Evolutionary conservation across 1,139 yeast genomes (phyloP).

Genomic region (Barnettozyma hawaiiensis): DNA sequence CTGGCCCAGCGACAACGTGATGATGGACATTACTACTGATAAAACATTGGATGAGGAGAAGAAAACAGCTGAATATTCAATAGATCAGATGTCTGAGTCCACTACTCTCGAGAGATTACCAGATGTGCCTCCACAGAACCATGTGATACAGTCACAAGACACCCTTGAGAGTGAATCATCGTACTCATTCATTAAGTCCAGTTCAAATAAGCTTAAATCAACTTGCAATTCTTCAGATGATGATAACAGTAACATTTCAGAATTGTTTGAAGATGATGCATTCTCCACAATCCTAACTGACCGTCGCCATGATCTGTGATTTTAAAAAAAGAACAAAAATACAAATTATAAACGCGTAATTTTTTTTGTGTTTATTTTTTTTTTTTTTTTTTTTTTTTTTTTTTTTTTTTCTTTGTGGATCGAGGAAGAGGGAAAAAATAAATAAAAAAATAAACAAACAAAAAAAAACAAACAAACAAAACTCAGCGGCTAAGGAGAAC

Average conservation of each 20-base stretch:
- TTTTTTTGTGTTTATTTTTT: not conserved
- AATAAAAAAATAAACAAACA: too few species aligned
- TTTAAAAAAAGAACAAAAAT: too few species aligned
- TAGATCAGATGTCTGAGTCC: not conserved
- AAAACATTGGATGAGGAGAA: not conserved
- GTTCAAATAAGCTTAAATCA: not conserved
- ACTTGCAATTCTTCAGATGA: not conserved
- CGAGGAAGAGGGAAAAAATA: too few species aligned
- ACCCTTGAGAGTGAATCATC: constrained; percentile 6
- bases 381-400: not conserved
- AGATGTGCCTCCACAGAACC: not conserved
- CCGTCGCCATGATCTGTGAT: not conserved
- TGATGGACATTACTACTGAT: not conserved
- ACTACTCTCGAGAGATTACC: not conserved
- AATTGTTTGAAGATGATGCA: constrained; percentile 1
- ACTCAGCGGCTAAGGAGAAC: not conserved
- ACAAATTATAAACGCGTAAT: not conserved
- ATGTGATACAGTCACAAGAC: not conserved
- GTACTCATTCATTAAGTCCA: too few species aligned
- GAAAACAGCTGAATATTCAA: not conserved
- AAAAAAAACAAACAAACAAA: too few species aligned
- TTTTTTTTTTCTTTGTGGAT: not conserved
- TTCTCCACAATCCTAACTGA: not conserved
- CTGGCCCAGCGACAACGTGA: not conserved
- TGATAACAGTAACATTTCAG: constrained; percentile 1